phyloP scores from a whole-genome alignment of 1,139 yeast species.

The Keqinozyma sinolaborantium region DNA sequence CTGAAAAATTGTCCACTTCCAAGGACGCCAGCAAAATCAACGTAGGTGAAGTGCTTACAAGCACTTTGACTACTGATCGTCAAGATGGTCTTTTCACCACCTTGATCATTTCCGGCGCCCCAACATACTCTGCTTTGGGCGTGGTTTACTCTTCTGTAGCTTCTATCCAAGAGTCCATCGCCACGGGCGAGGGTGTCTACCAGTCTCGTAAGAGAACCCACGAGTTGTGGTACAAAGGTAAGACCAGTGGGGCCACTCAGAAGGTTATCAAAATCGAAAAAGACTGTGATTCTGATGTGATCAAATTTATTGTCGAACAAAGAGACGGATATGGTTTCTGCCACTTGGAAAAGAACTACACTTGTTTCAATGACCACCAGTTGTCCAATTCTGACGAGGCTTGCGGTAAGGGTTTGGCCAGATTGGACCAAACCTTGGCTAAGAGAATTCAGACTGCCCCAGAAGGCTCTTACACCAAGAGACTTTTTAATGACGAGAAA shows the following conservation, averaged over 20 bases:
- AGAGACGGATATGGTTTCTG: slow-evolving; percentile 81
- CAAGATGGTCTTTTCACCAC: slow-evolving; percentile 84
- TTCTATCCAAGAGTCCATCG: slow-evolving; percentile 78
- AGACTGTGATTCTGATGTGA: slow-evolving; percentile 92
- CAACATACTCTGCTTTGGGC: slow-evolving; percentile 62
- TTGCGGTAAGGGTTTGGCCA: slow-evolving; percentile 54
- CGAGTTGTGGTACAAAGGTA: slow-evolving; percentile 90
- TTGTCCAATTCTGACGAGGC: slow-evolving; percentile 36
- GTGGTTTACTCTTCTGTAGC: slow-evolving; percentile 85
- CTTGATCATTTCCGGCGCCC: slow-evolving; percentile 66
- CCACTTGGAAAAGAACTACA: slow-evolving; percentile 66
- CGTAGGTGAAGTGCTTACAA: slow-evolving; percentile 50
- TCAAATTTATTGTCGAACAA: slow-evolving; percentile 83
- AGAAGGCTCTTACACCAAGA: slow-evolving; percentile 85
- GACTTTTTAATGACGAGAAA: slow-evolving; percentile 75
- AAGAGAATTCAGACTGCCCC: slow-evolving; percentile 65
- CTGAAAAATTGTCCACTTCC: slow-evolving; percentile 40
- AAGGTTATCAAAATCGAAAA: slow-evolving; percentile 57
- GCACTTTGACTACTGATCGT: slow-evolving; percentile 73
- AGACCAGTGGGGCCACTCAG: slow-evolving; percentile 93
- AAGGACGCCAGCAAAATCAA: slow-evolving; percentile 34
- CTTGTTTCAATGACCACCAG: slow-evolving; percentile 64
- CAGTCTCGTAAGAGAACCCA: slow-evolving; percentile 87
- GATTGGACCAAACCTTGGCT: slow-evolving; percentile 63
- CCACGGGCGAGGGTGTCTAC: slow-evolving; percentile 84